Evolutionary conservation across 805 yeast genomes (phyloP), one percentile per base, ranked within the genome.

Genomic region (Scheffersomyces coipomensis): DNA sequence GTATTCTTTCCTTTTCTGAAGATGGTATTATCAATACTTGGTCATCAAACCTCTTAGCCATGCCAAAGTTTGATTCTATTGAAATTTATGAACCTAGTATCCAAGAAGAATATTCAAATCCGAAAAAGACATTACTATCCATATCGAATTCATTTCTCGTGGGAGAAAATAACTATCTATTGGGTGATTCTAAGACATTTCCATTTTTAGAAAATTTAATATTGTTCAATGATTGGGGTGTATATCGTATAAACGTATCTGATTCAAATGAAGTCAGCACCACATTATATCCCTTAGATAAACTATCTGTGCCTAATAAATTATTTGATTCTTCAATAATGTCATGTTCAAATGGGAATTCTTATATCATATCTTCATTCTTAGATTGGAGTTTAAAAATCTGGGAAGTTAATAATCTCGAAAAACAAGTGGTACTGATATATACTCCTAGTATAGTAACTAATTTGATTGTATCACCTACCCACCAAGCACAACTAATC

Each of bases 31-130:
- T 65, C 6, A 63, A 64, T 34, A 39, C 52, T 3, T 65, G 71
- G 71, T 63, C 70, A 2, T 44, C 59, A 10, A 64, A 55, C 39
- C 43, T 64, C 21, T 45, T 65, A 15, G 66, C 59, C 18, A 36
- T 55, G 7, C 71, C 71, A 2, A 51, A 47, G 35, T 36, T 45
- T 13, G 47, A 50, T 17, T 39, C 57, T 2, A 27, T 27, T 27
- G 6, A 27, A 15, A 11, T 27, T 13, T 27, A 13, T 11, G 15
- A 15, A 15, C 30, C 17, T 8, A 5, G n/a, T 12, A 25, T 5
- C 5, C 9, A n/a, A 5, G 18, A 27, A 13, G 18, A 27, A 8
- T 27, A 6, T 8, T 7, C 3, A 8, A 6, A 17, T 13, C n/a
- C n/a, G n/a, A 5, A 17, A 5, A 27, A 27, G 15, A 5, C 11